Base-by-base conservation (phyloP, 257 asterid genomes). In the Leonotis leonurus region DNA sequence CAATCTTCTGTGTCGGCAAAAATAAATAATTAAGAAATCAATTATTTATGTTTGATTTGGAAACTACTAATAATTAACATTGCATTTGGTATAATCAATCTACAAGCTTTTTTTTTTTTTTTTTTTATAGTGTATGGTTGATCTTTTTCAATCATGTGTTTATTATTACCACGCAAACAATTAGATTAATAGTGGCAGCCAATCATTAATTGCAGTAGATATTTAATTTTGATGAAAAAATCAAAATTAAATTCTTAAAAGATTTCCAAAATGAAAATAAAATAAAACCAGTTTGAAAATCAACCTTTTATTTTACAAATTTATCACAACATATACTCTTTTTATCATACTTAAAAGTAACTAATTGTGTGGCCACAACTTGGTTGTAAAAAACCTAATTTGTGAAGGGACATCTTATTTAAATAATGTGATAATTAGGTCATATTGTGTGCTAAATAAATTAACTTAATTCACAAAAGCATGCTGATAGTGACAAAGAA, bases 361-460 rank as follows among this genome's bases (percentile, higher is more conserved):
- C 61, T 60, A 75, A 10, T 20, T 36, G 8, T 48, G 64, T 64
- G 63, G 61, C 45, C 51, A 45, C 33, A 57, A 32, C 32, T 63
- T 65, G 73, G 36, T 65, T 26, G 72, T 70, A 14, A 44, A 75
- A 57, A 44, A 69, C 73, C 83, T 80, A 74, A 69, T 41, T 54
- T 58, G 64, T 58, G 72, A 65, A 72, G 60, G 56, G 79, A 70
- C 76, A 18, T 69, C 24, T 53, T 37, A 69, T 66, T 72, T 46
- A 62, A 54, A 51, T 37, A 22, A 14, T 27, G 36, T 35, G 39
- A 36, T 26, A 43, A 54, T 65, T 65, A 44, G 51, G 70, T 60
- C 69, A 43, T 44, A 8, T 21, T 39, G 21, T 39, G 58, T 29
- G 35, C 30, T 62, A 62, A 67, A 64, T 71, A 67, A 36, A 61